Evolutionary conservation across 2,329 filamentous ascomycete genomes (phyloP), one percentile per base, ranked within the genome.

Genomic region (Phialophora expanda): DNA sequence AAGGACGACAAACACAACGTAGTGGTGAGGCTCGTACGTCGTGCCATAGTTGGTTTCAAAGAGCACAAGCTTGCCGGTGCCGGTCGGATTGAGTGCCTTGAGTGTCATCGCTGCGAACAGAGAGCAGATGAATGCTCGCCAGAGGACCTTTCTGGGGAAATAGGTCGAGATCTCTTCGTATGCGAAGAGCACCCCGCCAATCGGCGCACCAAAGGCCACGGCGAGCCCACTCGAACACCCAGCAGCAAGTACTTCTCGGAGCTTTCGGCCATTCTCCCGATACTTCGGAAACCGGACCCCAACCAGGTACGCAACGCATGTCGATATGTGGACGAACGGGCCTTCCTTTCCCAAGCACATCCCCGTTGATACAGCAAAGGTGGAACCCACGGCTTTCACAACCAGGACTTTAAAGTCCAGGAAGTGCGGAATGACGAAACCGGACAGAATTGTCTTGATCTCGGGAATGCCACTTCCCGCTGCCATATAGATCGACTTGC

Each of bases 341-440:
- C 86, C 85, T 79, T 88, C 85, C 75, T 88, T 87, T 0, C 86
- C 86, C 4, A 88, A 74, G 70, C 83, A 86, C 83, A 87, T 85
- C 14, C 85, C 84, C 0, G 85, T 85, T 0, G 84, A 80, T 1
- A 88, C 85, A 0, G 85, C 85, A 69, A 87, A 86, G 5, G 84
- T 76, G 1, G 85, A 82, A 11, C 85, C 85, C n/a, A 87, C 77
- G 1, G 82, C 85, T 76, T 87, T 87, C 64, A 86, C 81, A 14
- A 83, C 57, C 3, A 88, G 76, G 6, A 86, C 84, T 65, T 83
- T 84, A 68, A 86, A 76, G 65, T 82, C 81, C 2, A 88, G 78
- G 66, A 87, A 86, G 54, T 83, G 78, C 0, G 84, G 85, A 53
- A 87, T 87, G 14, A 84, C 83, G 73, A 87, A 87, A n/a, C 85